Evolutionary conservation across 495 filamentous ascomycete species (phyloP).

Genomic region (Monascus purpureus): DNA sequence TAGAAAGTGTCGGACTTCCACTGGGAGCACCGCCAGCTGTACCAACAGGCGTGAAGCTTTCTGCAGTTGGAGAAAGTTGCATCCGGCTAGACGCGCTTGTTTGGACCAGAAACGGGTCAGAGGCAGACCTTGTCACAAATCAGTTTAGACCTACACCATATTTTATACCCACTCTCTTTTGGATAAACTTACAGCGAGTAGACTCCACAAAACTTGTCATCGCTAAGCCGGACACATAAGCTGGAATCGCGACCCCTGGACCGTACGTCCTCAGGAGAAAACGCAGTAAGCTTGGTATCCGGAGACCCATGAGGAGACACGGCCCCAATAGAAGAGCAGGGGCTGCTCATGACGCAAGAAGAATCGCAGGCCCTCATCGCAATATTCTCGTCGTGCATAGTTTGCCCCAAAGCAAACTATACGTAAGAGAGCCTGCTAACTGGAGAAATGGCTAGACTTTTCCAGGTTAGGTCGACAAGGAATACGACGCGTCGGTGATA

Average conservation of each 20-base stretch:
- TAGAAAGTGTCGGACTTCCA: slow-evolving; percentile 2
- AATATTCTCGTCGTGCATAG: background rate
- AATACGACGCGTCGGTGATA: too few species aligned
- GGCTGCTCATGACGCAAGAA: slow-evolving; percentile 28
- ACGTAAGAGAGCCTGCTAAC: background rate
- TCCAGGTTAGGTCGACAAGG: too few species aligned
- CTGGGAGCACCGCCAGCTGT: slow-evolving; percentile 3
- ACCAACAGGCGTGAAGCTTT: slow-evolving; percentile 20
- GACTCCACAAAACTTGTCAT: slow-evolving; percentile 7
- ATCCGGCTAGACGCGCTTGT: slow-evolving; percentile 6
- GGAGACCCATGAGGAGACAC: slow-evolving; percentile 47
- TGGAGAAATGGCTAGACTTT: background rate
- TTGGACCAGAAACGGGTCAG: slow-evolving; percentile 17
- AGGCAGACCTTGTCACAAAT: slow-evolving; percentile 5
- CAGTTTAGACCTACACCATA: too few species aligned
- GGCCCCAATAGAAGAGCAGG: slow-evolving; percentile 40
- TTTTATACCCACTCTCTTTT: too few species aligned
- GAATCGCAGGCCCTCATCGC: slow-evolving; percentile 13
- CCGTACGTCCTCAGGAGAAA: slow-evolving; percentile 44
- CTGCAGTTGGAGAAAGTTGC: slow-evolving; percentile 18
- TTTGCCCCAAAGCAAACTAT: background rate
- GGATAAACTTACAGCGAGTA: slow-evolving; percentile 14
- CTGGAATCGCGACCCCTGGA: slow-evolving; percentile 8
- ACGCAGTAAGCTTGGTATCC: slow-evolving; percentile 45
- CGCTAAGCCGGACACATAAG: slow-evolving; percentile 4